These are phyloP conservation scores for Rhododendron simsii DNA, from an alignment of 148 eudicot species.

Conservation along the genomic window DNA sequence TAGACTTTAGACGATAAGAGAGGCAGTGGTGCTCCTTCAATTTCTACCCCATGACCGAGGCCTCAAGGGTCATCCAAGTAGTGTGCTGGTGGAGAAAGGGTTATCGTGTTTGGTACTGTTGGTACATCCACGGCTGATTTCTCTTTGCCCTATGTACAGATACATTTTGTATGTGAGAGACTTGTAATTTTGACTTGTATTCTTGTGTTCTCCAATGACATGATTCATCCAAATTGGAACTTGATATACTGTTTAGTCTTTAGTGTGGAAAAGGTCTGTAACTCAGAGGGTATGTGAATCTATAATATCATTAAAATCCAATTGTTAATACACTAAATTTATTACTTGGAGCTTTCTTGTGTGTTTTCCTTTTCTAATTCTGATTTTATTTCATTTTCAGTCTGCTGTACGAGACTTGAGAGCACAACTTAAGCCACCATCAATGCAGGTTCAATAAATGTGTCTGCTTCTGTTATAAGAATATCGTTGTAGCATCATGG, in stretches of 20 bases:
- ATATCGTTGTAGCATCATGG: background rate
- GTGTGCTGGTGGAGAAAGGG: background rate
- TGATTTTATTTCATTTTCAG: conserved; percentile 29
- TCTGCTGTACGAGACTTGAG: conserved; percentile 92
- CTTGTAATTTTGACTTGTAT: background rate
- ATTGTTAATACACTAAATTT: background rate
- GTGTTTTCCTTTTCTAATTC: conserved; percentile 6
- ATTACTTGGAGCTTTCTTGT: background rate
- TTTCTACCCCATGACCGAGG: background rate
- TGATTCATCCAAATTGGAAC: background rate
- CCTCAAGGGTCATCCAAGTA: background rate
- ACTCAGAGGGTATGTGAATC: background rate
- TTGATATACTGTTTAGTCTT: background rate
- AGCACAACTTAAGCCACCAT: conserved; percentile 88
- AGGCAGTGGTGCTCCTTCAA: background rate
- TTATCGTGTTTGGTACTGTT: background rate
- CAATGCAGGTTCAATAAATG: conserved; percentile 71
- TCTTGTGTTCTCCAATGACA: background rate
- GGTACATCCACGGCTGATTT: background rate
- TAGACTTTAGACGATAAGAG: background rate
- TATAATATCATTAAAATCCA: background rate
- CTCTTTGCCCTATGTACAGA: background rate
- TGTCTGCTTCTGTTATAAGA: background rate
- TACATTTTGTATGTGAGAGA: background rate
- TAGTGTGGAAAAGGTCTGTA: background rate